Evolutionary conservation across 164 flowering plant genomes (phyloP).

Genomic region (Umbellularia californica): DNA sequence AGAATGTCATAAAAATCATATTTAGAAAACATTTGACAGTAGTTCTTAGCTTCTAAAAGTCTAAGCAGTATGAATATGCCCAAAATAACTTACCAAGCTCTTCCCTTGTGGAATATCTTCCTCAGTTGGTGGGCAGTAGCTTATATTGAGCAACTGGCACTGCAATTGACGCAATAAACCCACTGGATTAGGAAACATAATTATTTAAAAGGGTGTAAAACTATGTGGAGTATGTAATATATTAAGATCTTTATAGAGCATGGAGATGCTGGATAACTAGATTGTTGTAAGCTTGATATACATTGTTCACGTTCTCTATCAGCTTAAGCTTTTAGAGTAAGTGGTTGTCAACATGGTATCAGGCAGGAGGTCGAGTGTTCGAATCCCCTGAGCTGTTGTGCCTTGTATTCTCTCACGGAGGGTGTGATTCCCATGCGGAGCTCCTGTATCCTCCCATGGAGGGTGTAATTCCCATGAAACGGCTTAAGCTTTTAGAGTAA

Average conservation of each 20-base stretch:
- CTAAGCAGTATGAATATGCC: background rate
- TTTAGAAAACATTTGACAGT: background rate
- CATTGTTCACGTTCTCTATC: no score
- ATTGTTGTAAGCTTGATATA: no score
- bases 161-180: conserved; percentile 18
- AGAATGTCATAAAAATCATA: background rate
- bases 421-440: no score
- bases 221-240: background rate
- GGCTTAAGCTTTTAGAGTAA: no score
- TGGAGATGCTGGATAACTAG: no score
- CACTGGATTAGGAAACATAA: background rate
- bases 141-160: conserved; percentile 83
- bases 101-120: conserved; percentile 51
- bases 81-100: conserved; percentile 51
- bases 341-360: no score
- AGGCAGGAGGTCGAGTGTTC: no score
- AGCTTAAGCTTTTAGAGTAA: no score
- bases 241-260: background rate
- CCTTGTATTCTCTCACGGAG: no score
- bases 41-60: background rate
- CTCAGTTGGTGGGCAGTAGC: conserved; percentile 82
- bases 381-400: no score
- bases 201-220: background rate
- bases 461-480: no score
- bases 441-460: no score